Evolutionary conservation across 1,284 basidiomycete species (phyloP), one percentile per base, ranked within the genome.

Genomic region (Ganoderma multipileum): DNA sequence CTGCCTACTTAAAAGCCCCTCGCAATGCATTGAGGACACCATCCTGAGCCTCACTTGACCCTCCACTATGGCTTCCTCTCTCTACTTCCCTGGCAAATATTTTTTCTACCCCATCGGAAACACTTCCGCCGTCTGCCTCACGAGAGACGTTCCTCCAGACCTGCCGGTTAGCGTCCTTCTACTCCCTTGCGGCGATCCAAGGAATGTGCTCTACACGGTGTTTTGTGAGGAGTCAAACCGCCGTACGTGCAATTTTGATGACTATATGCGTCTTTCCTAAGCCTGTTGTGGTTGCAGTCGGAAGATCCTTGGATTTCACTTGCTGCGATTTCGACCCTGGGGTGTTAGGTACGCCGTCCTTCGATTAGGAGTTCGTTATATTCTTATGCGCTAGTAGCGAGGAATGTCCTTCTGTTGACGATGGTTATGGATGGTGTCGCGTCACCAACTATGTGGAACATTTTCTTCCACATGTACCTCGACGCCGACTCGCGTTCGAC

Each of bases 31-130:
- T 1, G 20, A n/a, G 47, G 23, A 12, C 23, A 12, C 9, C 9
- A 50, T 26, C 8, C 23, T 23, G 47, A 50, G 42, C n/a, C 47
- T 20, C n/a, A 9, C 47, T 26, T 47, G 44, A 50, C 47, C n/a
- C 47, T 26, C 58, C 20, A 16, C 16, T 5, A 59, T 59, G 58
- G 58, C 36, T 16, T 38, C 36, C 33, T 59, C 77, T 2, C 66
- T 79, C 18, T 70, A 73, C 30, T 87, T 84, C 83, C 82, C 81
- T 0, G 80, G 76, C n/a, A 82, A 80, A 72, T 76, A 74, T 1
- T 86, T 82, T 65, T 88, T 88, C 78, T 89, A 87, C 76, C 83
- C 87, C 0, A 79, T 88, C 47, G 87, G 89, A 42, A 90, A 89
- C 71, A 87, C 87, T 0, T 77, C 87, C 14, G 82, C 89, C 7